Base-by-base conservation (phyloP, 805 yeast species). In the Yarrowia porcina region DNA sequence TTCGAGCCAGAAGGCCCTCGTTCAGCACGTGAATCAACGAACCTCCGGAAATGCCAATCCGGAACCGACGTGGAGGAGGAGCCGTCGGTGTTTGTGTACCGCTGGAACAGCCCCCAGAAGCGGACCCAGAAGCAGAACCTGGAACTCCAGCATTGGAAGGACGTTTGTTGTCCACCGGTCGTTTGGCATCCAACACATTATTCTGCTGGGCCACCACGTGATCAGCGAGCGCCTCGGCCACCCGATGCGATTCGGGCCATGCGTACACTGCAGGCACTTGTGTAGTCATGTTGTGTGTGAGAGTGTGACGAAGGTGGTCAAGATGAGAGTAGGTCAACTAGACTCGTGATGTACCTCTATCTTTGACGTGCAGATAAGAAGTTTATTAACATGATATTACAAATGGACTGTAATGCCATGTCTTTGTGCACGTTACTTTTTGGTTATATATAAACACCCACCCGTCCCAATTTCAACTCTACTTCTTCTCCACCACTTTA, bases 221-320 rank as follows among this genome's bases (percentile, higher is more conserved):
- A 75, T 94, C 97, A 0, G 97, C 97, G 28, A 93, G 96, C 23
- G 98, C 98, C 62, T 89, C 96, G 2, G 98, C 97, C 32, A 93
- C 97, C 17, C 89, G 94, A 28, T 85, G 79, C 70, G 90, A 87
- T 74, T 89, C 96, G 45, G 91, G 94, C 73, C 94, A 93, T 57
- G 97, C 89, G 80, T 90, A 92, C 60, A 93, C 87, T 65, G 90
- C 85, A 18, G 99, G 98, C 23, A 91, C 96, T 6, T 96, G 89
- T 3, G 97, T 89, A 2, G 97, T 90, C 97, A 90, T 90, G 49
- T 18, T 12, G 36, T 21, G 35, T 38, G 47, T 23, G 35, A 17
- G 21, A 21, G 25, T 20, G 36, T 30, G 27, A 17, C 3, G 33
- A 30, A 15, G 13, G 33, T 30, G 36, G 5, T 15, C 8, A 3